Percentiles rank a stretch among this genome's conserved stretches.
Conservation (phyloP, 176 grass and related monocot species). For the Poa annua region DNA sequence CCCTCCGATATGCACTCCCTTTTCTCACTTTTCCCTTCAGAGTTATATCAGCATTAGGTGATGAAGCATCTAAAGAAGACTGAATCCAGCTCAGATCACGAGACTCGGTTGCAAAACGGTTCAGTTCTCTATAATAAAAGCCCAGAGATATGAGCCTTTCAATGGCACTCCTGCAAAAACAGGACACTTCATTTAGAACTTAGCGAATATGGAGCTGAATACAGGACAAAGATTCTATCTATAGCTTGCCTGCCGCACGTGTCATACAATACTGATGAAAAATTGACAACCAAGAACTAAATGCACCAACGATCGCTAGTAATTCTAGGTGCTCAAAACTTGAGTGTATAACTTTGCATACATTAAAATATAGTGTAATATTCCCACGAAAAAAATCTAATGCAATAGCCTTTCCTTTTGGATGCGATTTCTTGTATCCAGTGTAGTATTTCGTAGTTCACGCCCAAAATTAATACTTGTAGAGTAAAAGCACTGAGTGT, state of each 20-base stretch:
- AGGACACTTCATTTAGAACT: slow-evolving; percentile 24
- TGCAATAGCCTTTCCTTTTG: background rate
- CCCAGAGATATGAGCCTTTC: slow-evolving; percentile 86
- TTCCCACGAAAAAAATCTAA: background rate
- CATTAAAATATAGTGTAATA: background rate
- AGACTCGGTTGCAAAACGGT: slow-evolving; percentile 79
- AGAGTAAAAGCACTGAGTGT: no score
- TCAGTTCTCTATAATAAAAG: slow-evolving; percentile 91
- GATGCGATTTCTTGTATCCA: slow-evolving; percentile 6
- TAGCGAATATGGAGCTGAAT: background rate
- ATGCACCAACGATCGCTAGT: background rate
- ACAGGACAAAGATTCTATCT: slow-evolving; percentile 1
- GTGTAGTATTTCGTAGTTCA: background rate
- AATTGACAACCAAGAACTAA: background rate
- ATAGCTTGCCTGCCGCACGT: background rate
- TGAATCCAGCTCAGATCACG: slow-evolving; percentile 83
- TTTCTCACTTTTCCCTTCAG: slow-evolving; percentile 56
- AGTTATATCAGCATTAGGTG: slow-evolving; percentile 40
- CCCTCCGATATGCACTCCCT: slow-evolving; percentile 84
- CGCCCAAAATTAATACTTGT: background rate
- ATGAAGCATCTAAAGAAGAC: slow-evolving; percentile 57
- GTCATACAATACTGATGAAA: background rate
- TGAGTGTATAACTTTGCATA: background rate
- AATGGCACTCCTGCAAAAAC: slow-evolving; percentile 68
- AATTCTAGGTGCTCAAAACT: background rate